A percentile compares a stretch with the other conserved stretches of the same genome.
These are phyloP conservation scores for Tylopilus sp. DNA, from an alignment of 768 basidiomycete species.

Conservation along the genomic window DNA sequence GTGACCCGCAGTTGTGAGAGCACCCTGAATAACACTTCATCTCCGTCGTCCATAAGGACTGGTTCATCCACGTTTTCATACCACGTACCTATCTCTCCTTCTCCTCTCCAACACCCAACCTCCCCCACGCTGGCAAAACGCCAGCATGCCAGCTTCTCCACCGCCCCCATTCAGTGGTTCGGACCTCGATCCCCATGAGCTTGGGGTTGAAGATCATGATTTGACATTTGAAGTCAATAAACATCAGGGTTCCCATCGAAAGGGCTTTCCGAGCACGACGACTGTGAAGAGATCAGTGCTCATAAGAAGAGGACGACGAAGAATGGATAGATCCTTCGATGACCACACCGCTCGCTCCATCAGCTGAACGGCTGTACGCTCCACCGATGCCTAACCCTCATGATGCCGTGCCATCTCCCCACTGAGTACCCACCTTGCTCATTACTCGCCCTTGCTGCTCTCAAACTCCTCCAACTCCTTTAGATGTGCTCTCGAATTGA, in stretches of 20 bases:
- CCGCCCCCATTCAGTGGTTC: constrained; percentile 19
- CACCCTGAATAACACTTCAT: constrained; percentile 34
- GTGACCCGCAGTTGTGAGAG: constrained; percentile 27
- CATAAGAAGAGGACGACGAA: constrained; percentile 38
- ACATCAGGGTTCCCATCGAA: constrained; percentile 13
- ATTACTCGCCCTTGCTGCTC: too few species aligned
- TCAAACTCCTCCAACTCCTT: too few species aligned
- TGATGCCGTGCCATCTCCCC: too few species aligned
- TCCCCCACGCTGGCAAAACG: constrained; percentile 25
- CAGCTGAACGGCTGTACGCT: constrained; percentile 23
- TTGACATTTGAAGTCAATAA: constrained; percentile 27
- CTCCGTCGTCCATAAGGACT: constrained; percentile 51
- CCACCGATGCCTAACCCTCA: too few species aligned
- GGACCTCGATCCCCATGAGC: constrained; percentile 39
- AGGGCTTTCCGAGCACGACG: constrained; percentile 28
- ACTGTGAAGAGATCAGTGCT: constrained; percentile 27
- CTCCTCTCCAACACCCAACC: constrained; percentile 56
- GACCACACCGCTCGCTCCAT: constrained; percentile 35
- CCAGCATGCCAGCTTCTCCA: constrained; percentile 20
- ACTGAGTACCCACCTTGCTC: too few species aligned
- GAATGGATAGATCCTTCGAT: constrained; percentile 71
- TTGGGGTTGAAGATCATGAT: constrained; percentile 30
- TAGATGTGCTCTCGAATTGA: too few species aligned
- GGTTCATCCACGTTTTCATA: constrained; percentile 51
- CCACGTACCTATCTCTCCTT: constrained; percentile 58